phyloP scores from a whole-genome alignment of 139 green algal genomes.

The Picochlorum sp. region DNA sequence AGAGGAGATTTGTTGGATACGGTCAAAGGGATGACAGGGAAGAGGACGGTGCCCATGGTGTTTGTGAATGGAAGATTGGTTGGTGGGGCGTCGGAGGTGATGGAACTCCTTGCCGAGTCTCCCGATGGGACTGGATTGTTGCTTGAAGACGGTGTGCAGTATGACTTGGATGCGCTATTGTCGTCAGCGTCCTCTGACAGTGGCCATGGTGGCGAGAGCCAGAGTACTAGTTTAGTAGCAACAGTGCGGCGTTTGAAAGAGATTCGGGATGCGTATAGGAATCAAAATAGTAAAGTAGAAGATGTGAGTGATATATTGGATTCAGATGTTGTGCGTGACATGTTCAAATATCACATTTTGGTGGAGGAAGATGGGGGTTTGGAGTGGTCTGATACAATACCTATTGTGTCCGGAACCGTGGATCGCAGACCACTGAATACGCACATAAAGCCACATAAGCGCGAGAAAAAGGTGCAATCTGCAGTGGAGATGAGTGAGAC shows the following conservation, averaged over 20 bases:
- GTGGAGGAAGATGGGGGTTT: conserved; percentile 15
- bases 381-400: background rate
- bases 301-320: conserved; percentile 1
- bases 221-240: background rate
- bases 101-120: conserved; percentile 13
- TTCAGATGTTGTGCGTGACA: background rate
- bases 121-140: conserved; percentile 29
- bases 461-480: background rate
- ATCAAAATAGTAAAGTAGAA: background rate
- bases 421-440: too few relatives aligned
- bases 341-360: conserved; percentile 6
- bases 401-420: too few relatives aligned
- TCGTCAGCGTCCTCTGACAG: background rate
- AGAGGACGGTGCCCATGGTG: conserved; percentile 73
- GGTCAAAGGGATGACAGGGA: conserved; percentile 52
- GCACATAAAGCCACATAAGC: too few relatives aligned
- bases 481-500: conserved; percentile 36
- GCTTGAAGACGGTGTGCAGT: background rate
- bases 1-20: conserved; percentile 29
- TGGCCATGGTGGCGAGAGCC: too few relatives aligned
- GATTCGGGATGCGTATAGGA: background rate
- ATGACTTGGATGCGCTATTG: conserved; percentile 7
- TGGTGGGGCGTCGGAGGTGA: conserved; percentile 58
- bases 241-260: background rate
- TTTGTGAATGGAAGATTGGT: conserved; percentile 62